These are phyloP conservation scores for Rhazya stricta DNA, from an alignment of 257 asterid genomes.

Conservation along the genomic window DNA sequence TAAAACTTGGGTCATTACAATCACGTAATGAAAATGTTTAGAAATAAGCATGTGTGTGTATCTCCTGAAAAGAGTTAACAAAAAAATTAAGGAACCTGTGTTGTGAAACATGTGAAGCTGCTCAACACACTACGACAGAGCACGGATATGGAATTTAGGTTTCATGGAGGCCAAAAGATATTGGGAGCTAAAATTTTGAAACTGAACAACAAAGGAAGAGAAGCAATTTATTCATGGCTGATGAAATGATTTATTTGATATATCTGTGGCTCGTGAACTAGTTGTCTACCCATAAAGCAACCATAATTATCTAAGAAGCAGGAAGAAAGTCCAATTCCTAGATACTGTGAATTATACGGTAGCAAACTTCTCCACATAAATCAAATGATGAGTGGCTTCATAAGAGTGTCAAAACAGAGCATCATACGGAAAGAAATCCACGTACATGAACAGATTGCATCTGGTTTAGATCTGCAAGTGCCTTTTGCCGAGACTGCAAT, in stretches of 20 bases:
- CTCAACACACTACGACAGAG: background rate
- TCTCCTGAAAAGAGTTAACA: background rate
- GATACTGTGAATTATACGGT: background rate
- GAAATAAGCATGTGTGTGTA: background rate
- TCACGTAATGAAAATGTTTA: background rate
- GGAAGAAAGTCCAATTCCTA: constrained; percentile 2
- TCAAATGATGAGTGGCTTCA: background rate
- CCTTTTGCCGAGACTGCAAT: constrained; percentile 94
- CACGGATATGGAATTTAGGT: background rate
- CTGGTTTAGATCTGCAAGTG: constrained; percentile 77
- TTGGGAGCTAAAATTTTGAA: background rate
- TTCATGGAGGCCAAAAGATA: background rate
- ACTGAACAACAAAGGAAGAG: background rate
- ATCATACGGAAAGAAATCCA: constrained; percentile 12
- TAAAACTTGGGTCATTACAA: constrained; percentile 1
- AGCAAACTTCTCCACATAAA: background rate
- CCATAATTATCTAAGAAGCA: background rate
- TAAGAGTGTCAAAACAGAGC: background rate
- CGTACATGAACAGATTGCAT: constrained; percentile 92
- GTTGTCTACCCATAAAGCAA: background rate
- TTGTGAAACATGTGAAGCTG: background rate
- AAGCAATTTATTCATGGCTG: background rate
- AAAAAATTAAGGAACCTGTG: background rate
- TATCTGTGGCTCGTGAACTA: background rate
- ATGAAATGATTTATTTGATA: background rate